Base-by-base conservation (phyloP, 2,329 filamentous ascomycete species). In the Colletotrichum musae region DNA sequence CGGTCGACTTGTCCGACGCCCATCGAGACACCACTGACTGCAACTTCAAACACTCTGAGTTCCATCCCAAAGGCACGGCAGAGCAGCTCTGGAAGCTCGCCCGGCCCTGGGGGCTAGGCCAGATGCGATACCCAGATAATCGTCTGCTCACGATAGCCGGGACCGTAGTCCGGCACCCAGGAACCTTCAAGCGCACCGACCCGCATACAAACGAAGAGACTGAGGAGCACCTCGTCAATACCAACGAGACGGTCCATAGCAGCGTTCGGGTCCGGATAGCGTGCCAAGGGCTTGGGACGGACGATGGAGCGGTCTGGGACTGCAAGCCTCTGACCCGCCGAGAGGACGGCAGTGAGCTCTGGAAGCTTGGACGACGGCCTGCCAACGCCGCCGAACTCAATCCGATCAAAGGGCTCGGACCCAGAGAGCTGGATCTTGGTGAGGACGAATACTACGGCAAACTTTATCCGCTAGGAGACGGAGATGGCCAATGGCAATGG, bases 221-320 rank as follows among this genome's bases (percentile, higher is more conserved):
- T 48, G 71, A 74, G 2, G 75, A 77, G n/a, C 86, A 82, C 70
- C 80, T 89, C 32, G 73, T 83, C 58, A 80, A 85, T 66, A 89
- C 87, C 24, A 86, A 88, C 72, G 86, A 89, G 75, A 81, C 83
- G 16, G 82, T 89, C 43, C 87, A 88, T 73, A 83, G 82, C 70
- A 86, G 84, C 3, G 87, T 87, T 2, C 82, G 87, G 2, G 80
- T 87, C 21, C 81, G 86, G 6, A 80, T 89, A 16, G 83, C 84
- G 2, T 84, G 84, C 70, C 75, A 82, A 60, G 87, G 86, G 2
- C 80, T 86, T 3, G 85, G 82, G 1, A 77, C 85, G 50, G 81
- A 88, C 71, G 86, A 89, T 73, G 75, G 77, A 24, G 77, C 74
- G 1, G 66, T 80, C 16, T 89, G 86, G 84, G 76, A 78, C 21